A percentile compares a stretch with the other conserved stretches of the same genome.
Conservation (phyloP, 306 rosid genomes). For the Glycine tomentella region DNA sequence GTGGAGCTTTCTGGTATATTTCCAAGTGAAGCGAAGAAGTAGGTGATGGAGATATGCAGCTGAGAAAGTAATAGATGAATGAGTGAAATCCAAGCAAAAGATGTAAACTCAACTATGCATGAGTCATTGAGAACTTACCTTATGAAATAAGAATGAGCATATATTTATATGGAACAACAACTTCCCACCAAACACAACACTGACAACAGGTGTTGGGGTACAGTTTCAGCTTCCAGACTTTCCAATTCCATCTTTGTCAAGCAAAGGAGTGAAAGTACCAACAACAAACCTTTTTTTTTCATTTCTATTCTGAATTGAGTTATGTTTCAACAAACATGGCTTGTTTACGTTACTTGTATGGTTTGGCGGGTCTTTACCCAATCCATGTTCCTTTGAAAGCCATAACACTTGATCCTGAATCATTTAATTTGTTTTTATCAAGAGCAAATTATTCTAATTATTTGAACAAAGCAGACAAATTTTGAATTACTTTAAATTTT, state of each 20-base stretch:
- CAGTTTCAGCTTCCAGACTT: constrained; percentile 56
- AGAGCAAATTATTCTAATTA: neutral
- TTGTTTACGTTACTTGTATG: constrained; percentile 23
- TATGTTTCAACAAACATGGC: neutral
- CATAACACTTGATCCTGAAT: no score
- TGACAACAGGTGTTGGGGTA: constrained; percentile 34
- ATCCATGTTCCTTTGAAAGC: neutral
- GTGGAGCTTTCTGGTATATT: constrained; percentile 51
- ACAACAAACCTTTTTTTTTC: neutral
- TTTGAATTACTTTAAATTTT: neutral
- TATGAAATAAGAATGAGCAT: constrained; percentile 56
- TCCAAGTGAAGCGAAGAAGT: constrained; percentile 80
- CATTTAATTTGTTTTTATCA: no score
- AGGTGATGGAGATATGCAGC: constrained; percentile 54
- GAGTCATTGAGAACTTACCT: constrained; percentile 50
- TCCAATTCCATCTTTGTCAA: constrained; percentile 52
- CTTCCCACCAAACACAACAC: constrained; percentile 71
- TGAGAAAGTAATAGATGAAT: constrained; percentile 54
- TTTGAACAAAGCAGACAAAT: neutral
- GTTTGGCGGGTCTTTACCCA: constrained; percentile 31
- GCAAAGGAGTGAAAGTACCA: constrained; percentile 29
- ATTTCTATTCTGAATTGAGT: no score
- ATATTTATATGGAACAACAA: constrained; percentile 44
- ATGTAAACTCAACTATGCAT: constrained; percentile 54
- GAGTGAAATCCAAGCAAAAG: constrained; percentile 76